Evolutionary conservation across 768 basidiomycete species (phyloP), one percentile per base, ranked within the genome.

Genomic region (Rhizopogon sp.): DNA sequence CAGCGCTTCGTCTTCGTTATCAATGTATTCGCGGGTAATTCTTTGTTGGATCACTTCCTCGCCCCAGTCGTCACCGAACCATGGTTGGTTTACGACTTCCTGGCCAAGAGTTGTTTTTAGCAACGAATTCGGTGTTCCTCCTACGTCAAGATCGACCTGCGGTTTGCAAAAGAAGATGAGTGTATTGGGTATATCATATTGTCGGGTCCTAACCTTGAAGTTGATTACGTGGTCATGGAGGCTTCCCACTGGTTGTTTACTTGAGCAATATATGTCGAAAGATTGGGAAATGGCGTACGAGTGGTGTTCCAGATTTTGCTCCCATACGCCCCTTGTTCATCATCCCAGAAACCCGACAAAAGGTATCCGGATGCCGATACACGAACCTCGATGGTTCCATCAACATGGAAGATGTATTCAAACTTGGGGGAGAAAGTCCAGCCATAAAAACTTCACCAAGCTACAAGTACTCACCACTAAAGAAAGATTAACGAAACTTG

Each of bases 141-240:
- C 83, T 43, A 87, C 74, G 56, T 87, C 85, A 33, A 87, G 77
- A 56, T 87, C 85, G 59, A 87, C 78, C 69, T 81, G 58, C 29
- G 42, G 86, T 78, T 69, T 81, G 58, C 33, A 43, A 56, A 52
- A 13, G 47, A 53, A 58, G 3, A 58, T n/a, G 35, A 46, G 37
- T 20, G 6, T 16, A 43, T 9, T 20, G 17, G 50, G 20, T 17
- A 5, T n/a, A 22, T 20, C 29, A 52, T 37, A 43, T 35, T 29
- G 47, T 42, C 4, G 25, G 14, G 44, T 14, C 37, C 56, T 7
- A 22, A 74, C 79, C 67, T 81, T 82, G 70, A 74, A 83, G 64
- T 84, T 84, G 63, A 87, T 81, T 41, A 85, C 78, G 60, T 85
- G 84, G 63, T 87, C 84, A 56, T 87, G 85, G 14, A 87, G 66